Conservation (phyloP, 2,329 filamentous ascomycete species). For the Colletotrichum sidae region DNA sequence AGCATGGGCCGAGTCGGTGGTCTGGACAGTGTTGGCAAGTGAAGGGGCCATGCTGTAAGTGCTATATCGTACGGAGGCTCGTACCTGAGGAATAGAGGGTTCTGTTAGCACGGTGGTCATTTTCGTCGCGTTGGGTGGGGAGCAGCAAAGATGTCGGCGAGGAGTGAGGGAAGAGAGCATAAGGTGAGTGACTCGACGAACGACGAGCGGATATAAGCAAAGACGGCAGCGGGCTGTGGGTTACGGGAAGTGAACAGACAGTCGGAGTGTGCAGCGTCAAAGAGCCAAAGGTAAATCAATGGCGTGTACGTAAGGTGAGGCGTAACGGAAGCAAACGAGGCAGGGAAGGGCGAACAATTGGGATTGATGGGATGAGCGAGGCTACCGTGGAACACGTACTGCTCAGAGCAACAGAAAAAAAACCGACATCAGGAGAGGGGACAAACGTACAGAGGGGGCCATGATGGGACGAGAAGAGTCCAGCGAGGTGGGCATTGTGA, state of each 20-base stretch:
- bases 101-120: conserved; percentile 31
- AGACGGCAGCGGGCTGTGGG: conserved; percentile 22
- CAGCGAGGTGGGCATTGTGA: conserved; percentile 66
- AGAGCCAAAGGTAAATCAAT: conserved; percentile 15
- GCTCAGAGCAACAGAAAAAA: conserved; percentile 7
- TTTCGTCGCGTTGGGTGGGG: neutral
- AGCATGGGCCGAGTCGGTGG: conserved; percentile 65
- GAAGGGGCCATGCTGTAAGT: conserved; percentile 71
- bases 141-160: neutral
- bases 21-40: conserved; percentile 67
- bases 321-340: conserved; percentile 7
- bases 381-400: no score
- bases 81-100: conserved; percentile 51
- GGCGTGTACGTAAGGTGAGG: conserved; percentile 22
- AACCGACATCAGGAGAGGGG: conserved; percentile 22
- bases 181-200: conserved; percentile 26
- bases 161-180: conserved; percentile 24
- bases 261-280: conserved; percentile 20
- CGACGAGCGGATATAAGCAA: neutral
- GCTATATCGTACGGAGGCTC: conserved; percentile 68
- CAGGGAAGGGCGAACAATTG: neutral
- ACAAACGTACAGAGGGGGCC: conserved; percentile 68
- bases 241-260: conserved; percentile 16
- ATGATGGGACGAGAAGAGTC: conserved; percentile 72
- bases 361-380: neutral